These are phyloP conservation scores for Eustoma russellianum DNA, from an alignment of 257 asterid species.

Conservation along the genomic window DNA sequence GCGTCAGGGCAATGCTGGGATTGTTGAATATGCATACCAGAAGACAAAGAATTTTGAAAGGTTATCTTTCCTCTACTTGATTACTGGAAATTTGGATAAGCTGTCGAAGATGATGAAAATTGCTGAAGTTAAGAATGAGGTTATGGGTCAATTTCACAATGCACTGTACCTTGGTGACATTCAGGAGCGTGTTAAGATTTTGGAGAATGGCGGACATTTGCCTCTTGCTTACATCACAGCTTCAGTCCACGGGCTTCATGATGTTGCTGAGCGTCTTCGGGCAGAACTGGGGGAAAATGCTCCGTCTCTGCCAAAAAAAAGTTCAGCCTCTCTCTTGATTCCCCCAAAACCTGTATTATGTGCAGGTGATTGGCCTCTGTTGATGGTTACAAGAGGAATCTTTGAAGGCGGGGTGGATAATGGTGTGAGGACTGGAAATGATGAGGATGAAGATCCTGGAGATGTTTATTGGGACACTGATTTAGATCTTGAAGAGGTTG, in stretches of 20 bases:
- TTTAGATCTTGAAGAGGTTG: slow-evolving; percentile 56
- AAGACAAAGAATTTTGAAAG: slow-evolving; percentile 83
- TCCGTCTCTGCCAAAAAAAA: slow-evolving; percentile 53
- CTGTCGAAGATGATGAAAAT: slow-evolving; percentile 86
- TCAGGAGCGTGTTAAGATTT: slow-evolving; percentile 66
- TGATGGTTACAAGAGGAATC: slow-evolving; percentile 66
- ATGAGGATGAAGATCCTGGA: slow-evolving; percentile 48
- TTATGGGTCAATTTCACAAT: slow-evolving; percentile 88
- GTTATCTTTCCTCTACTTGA: slow-evolving; percentile 72
- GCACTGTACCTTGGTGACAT: slow-evolving; percentile 82
- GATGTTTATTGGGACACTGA: slow-evolving; percentile 49
- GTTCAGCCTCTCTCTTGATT: slow-evolving; percentile 43
- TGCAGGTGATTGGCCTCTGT: slow-evolving; percentile 76
- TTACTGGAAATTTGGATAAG: slow-evolving; percentile 82
- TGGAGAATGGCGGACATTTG: slow-evolving; percentile 18
- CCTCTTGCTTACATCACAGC: slow-evolving; percentile 32
- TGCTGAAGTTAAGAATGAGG: slow-evolving; percentile 79
- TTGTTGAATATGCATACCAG: slow-evolving; percentile 91
- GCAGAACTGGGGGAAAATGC: slow-evolving; percentile 51
- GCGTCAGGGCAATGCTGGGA: slow-evolving; percentile 89
- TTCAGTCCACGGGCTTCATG: slow-evolving; percentile 55
- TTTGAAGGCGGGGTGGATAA: slow-evolving; percentile 63
- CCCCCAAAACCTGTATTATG: slow-evolving; percentile 72
- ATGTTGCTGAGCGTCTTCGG: slow-evolving; percentile 50
- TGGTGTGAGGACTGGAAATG: slow-evolving; percentile 21